phyloP scores from a whole-genome alignment of 208 protist genomes.

The Porcisia deanei region DNA sequence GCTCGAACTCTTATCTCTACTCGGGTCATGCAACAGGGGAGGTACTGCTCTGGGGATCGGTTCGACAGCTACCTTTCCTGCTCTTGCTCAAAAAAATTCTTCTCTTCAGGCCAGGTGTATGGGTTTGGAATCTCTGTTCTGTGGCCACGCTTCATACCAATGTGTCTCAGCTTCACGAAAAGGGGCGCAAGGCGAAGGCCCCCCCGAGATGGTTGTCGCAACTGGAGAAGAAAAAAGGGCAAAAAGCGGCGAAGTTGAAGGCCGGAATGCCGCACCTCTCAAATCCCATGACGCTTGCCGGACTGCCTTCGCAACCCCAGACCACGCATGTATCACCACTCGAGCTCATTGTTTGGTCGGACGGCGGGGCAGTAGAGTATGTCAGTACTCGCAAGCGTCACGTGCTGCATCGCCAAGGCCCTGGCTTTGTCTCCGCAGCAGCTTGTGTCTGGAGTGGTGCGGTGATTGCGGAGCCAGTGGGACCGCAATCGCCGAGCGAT shows the following conservation, averaged over 20 bases:
- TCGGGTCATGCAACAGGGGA: constrained; percentile 54
- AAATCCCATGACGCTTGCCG: neutral
- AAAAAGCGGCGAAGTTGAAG: neutral
- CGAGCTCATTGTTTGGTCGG: constrained; percentile 41
- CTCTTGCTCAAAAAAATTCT: constrained; percentile 48
- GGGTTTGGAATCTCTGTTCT: constrained; percentile 35
- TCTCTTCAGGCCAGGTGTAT: constrained; percentile 30
- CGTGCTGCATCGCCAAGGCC: constrained; percentile 21
- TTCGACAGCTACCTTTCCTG: constrained; percentile 18
- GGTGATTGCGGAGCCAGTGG: neutral
- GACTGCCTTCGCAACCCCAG: neutral
- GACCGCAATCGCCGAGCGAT: neutral
- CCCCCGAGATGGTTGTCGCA: neutral
- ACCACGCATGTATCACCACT: constrained; percentile 16
- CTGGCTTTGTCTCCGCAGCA: constrained; percentile 33
- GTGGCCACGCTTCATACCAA: constrained; percentile 11
- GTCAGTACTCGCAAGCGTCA: constrained; percentile 12
- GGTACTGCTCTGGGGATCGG: constrained; percentile 43
- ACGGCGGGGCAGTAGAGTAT: constrained; percentile 32
- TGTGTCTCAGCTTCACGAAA: neutral
- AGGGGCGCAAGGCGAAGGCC: neutral
- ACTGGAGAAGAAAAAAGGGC: neutral
- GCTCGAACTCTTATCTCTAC: constrained; percentile 30
- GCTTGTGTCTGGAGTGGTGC: constrained; percentile 19
- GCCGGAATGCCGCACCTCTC: neutral